Conservation (phyloP, 164 flowering plant genomes). For the Umbilicus rupestris region DNA sequence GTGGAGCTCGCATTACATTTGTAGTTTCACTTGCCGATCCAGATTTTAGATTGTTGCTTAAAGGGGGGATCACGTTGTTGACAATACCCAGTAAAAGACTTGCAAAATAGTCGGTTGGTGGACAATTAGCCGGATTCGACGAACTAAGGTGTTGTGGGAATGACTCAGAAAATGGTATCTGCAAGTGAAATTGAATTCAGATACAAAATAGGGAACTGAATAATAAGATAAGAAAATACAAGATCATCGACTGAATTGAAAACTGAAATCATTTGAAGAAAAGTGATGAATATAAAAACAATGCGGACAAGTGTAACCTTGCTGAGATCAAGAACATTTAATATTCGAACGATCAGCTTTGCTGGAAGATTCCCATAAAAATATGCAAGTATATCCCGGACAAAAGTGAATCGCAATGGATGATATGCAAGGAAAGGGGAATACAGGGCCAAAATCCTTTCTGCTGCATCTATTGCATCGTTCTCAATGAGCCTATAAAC, state of each 20-base stretch:
- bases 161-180: slow-evolving; percentile 95
- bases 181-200: slow-evolving; percentile 17
- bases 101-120: slow-evolving; percentile 88
- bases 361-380: slow-evolving; percentile 92
- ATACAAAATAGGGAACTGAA: not conserved
- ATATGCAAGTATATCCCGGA: slow-evolving; percentile 93
- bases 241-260: not conserved
- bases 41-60: slow-evolving; percentile 50
- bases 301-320: slow-evolving; percentile 37
- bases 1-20: slow-evolving; percentile 39
- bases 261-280: not conserved
- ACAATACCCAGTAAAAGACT: slow-evolving; percentile 71
- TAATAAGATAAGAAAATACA: not conserved
- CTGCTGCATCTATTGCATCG: slow-evolving; percentile 77
- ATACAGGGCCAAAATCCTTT: slow-evolving; percentile 61
- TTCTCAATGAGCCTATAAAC: slow-evolving; percentile 90
- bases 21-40: slow-evolving; percentile 47
- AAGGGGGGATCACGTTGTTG: slow-evolving; percentile 80
- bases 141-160: slow-evolving; percentile 74
- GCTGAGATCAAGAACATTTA: slow-evolving; percentile 67
- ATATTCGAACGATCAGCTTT: slow-evolving; percentile 75
- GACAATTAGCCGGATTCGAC: slow-evolving; percentile 62
- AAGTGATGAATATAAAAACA: slow-evolving; percentile 7
- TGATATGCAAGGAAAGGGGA: slow-evolving; percentile 62
- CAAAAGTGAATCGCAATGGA: slow-evolving; percentile 85